Percentiles rank a stretch among this genome's conserved stretches.
phyloP scores from a whole-genome alignment of 75 land plant species.

The Selaginella moellendorffii region DNA sequence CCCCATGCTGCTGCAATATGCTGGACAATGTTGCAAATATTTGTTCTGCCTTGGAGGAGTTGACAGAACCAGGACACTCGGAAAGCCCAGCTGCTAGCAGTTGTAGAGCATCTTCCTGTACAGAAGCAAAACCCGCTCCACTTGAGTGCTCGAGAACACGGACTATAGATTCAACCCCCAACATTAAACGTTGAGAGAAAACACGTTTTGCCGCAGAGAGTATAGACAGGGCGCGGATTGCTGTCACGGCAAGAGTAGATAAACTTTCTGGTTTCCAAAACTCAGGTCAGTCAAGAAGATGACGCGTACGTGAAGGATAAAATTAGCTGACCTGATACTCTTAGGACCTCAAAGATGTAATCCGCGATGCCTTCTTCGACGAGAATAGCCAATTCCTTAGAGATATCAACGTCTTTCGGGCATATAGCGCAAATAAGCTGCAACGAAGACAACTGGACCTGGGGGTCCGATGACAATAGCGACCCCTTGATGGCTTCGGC shows the following conservation, averaged over 20 bases:
- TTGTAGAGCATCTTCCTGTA: conserved; percentile 40
- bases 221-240: conserved; percentile 42
- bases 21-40: conserved; percentile 27
- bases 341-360: conserved; percentile 68
- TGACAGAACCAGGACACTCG: conserved; percentile 50
- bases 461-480: conserved; percentile 64
- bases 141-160: conserved; percentile 43
- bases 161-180: conserved; percentile 51
- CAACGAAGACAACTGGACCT: conserved; percentile 56
- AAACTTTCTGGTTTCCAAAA: conserved; percentile 58
- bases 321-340: conserved; percentile 69
- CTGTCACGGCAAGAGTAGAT: conserved; percentile 32
- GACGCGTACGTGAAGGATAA: too few relatives aligned
- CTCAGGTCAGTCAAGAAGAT: too few relatives aligned
- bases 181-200: conserved; percentile 44
- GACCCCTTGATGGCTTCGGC: conserved; percentile 89
- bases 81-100: conserved; percentile 35
- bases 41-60: conserved; percentile 39
- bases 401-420: conserved; percentile 17
- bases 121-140: conserved; percentile 46
- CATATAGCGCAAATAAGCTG: conserved; percentile 35
- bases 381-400: conserved; percentile 26
- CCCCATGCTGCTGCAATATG: conserved; percentile 33
- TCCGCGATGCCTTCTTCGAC: conserved; percentile 69
- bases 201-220: conserved; percentile 39